These are phyloP conservation scores for Poterioochromonas sp. DNA, from an alignment of 352 stramenopile species.

Conservation along the genomic window DNA sequence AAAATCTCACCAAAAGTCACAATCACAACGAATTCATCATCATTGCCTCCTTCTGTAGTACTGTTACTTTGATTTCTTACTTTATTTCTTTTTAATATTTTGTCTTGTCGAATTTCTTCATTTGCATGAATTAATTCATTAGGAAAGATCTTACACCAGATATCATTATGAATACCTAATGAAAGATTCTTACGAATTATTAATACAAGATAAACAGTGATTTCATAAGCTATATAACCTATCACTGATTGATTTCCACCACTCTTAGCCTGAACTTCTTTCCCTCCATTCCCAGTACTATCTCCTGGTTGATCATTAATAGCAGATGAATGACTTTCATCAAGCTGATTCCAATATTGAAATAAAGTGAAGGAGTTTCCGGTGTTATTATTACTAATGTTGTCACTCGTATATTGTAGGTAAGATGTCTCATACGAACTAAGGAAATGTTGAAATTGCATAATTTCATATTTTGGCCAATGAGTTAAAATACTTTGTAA, in stretches of 20 bases:
- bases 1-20: neutral
- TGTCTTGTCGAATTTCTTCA: neutral
- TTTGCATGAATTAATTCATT: neutral
- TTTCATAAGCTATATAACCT: constrained; percentile 5
- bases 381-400: neutral
- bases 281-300: neutral
- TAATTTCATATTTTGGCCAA: neutral
- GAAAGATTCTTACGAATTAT: neutral
- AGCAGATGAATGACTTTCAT: no score
- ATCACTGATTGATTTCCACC: neutral
- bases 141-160: neutral
- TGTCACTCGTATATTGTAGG: neutral
- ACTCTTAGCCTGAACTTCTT: neutral
- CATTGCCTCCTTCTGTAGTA: no score
- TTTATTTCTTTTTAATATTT: no score
- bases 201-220: neutral
- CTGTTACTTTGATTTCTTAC: no score
- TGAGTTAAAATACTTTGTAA: neutral
- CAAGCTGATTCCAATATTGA: no score
- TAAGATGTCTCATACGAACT: neutral
- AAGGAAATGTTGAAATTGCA: neutral
- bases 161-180: neutral
- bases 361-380: neutral
- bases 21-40: no score
- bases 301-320: neutral